Conservation (phyloP, 2,329 filamentous ascomycete genomes). For the Chalara sp. region DNA sequence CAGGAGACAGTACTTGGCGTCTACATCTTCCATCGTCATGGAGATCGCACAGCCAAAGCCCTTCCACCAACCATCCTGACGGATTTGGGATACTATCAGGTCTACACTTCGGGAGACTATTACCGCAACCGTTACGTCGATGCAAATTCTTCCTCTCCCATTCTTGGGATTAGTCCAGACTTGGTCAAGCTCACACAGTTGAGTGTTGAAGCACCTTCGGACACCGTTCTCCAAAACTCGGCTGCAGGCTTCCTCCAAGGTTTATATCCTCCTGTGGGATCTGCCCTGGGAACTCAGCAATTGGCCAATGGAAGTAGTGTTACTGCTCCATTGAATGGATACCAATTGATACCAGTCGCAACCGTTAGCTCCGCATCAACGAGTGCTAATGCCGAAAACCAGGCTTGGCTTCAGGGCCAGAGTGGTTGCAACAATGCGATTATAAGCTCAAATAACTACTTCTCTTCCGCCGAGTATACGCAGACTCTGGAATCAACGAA, state of each 20-base stretch:
- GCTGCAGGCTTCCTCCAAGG: constrained; percentile 77
- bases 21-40: constrained; percentile 86
- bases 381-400: constrained; percentile 49
- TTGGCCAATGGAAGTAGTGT: constrained; percentile 66
- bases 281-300: constrained; percentile 44
- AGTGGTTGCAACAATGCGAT: constrained; percentile 50
- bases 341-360: constrained; percentile 76
- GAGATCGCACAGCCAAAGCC: constrained; percentile 77
- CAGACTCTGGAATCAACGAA: constrained; percentile 42
- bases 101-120: constrained; percentile 65
- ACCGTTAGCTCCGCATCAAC: constrained; percentile 45
- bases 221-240: constrained; percentile 74
- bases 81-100: constrained; percentile 69
- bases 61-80: constrained; percentile 68
- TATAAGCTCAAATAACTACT: constrained; percentile 48
- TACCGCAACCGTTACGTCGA: constrained; percentile 72
- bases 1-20: constrained; percentile 51
- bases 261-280: constrained; percentile 72
- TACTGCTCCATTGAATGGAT: constrained; percentile 66
- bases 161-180: constrained; percentile 60
- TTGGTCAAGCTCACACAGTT: constrained; percentile 65
- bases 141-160: constrained; percentile 46
- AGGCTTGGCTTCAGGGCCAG: constrained; percentile 51
- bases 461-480: constrained; percentile 40
- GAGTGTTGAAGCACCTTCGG: constrained; percentile 62